Base-by-base conservation (phyloP, 305 asterid genomes). In the Fraxinus angustifolia region DNA sequence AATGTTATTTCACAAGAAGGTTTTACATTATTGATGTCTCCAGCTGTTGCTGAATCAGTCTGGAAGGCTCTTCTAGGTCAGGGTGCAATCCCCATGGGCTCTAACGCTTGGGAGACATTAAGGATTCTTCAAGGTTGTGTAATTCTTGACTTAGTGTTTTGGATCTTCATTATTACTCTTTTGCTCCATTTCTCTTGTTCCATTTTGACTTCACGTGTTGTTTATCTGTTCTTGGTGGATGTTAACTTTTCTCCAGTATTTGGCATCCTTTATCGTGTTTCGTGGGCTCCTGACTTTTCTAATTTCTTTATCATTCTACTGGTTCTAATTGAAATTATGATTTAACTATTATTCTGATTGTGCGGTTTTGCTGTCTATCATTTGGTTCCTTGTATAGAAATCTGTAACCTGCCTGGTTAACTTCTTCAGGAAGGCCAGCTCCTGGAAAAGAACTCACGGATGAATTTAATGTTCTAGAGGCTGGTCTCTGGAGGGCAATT, bases 391-490 rank as follows among this genome's bases (percentile, higher is more conserved):
- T 26, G 33, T 28, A 11, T 68, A 14, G 74, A 28, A 68, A 68
- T 68, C 74, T 68, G 21, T 82, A 6, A 83, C 74, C 33, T 56
- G 82, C 67, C 80, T 56, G 82, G 56, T 82, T 56, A 68, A 83
- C 76, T 83, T 80, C 80, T 85, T 86, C 93, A 93, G 97, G 99
- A 83, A 91, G 96, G 80, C 99, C 99, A 62, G 92, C 94, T 84
- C 97, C 98, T 73, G 98, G 93, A 67, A 89, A 91, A 88, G 99
- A 95, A 88, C 94, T 95, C 76, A 92, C 97, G 0, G 93, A 91
- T 38, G 99, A 95, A 85, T 95, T 87, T 84, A 93, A 95, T 81
- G 98, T 95, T 85, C 88, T 95, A 65, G 99, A 93, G 92, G 99
- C 98, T 83, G 91, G 94, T 80, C 93, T 93, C 42, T 95, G 98